Evolutionary conservation across 176 grass and related monocot genomes (phyloP), one percentile per base, ranked within the genome.

Genomic region (bread wheat (Triticum aestivum)): DNA sequence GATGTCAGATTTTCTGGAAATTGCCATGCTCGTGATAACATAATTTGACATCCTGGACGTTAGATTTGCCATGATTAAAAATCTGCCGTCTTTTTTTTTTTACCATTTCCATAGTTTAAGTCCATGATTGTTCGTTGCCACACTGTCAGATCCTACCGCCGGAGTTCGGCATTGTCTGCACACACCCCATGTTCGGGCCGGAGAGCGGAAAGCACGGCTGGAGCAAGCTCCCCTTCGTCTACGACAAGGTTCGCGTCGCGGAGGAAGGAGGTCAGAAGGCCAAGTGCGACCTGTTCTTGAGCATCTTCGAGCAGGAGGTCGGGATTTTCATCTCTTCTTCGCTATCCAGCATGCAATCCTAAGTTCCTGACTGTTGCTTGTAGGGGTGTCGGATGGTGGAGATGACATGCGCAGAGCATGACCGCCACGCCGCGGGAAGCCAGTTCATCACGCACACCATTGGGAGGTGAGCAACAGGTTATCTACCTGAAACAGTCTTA

Each of bases 381-480:
- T 33, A 92, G 93, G 91, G 90, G 29, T 95, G 93, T 51, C 89
- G 49, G 44, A 95, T 95, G 93, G 93, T 91, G 58, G 88, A 92
- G 88, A 92, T 91, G 88, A 71, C 86, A 7, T 95, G 93, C 8
- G 86, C 74, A 6, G 90, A 92, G 65, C 93, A 95, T 79, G 93
- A 95, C 79, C 77, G 56, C 9, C 78, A 93, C 3, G 91, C 93
- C 0, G 93, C 91, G 0, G 93, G 73, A 8, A 95, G 83, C 65
- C 93, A 95, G 69, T 92, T 95, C 66, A 91, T 95, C 84, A 95
- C 93, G 0, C 91, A 95, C 47, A 95, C 93, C 65, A 89, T 95
- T 54, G 88, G 91, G 69, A 93, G 93, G 93, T 92, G n/a, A 44
- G 67, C 62, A 64, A 42, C 68, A 79, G 13, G 0, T 79, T 73